These are phyloP conservation scores for Pelargonium cotyledonis DNA, from an alignment of 441 rosid genomes.

Conservation along the genomic window DNA sequence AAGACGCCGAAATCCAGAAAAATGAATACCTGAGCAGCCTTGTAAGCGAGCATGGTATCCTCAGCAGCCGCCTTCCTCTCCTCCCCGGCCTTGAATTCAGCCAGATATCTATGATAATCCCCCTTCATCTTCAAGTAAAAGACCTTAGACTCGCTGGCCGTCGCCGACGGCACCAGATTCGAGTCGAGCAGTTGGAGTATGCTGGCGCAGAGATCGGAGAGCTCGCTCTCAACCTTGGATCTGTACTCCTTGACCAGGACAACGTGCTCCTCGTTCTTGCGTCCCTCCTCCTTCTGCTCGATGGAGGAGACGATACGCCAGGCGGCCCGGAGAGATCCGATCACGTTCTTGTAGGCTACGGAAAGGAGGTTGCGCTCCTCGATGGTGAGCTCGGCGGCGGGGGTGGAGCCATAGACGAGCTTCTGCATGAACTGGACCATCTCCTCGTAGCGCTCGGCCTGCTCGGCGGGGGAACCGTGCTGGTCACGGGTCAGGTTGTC, in stretches of 20 bases:
- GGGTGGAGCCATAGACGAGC: slow-evolving; percentile 61
- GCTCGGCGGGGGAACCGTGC: slow-evolving; percentile 79
- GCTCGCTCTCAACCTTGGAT: slow-evolving; percentile 79
- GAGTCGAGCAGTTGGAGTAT: slow-evolving; percentile 56
- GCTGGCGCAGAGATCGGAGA: slow-evolving; percentile 64
- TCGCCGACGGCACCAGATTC: slow-evolving; percentile 69
- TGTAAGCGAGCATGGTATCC: slow-evolving; percentile 78
- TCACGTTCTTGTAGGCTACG: slow-evolving; percentile 86
- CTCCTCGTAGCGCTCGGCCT: slow-evolving; percentile 85
- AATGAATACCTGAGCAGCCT: slow-evolving; percentile 63
- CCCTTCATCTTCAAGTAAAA: slow-evolving; percentile 93
- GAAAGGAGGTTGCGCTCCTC: slow-evolving; percentile 89
- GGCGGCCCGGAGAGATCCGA: slow-evolving; percentile 85
- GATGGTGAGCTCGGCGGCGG: slow-evolving; percentile 70
- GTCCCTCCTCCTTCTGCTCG: slow-evolving; percentile 67
- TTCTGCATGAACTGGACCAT: slow-evolving; percentile 83
- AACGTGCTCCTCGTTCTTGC: slow-evolving; percentile 85
- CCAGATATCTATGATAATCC: slow-evolving; percentile 75
- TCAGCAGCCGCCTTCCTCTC: slow-evolving; percentile 80
- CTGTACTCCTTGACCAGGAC: slow-evolving; percentile 79
- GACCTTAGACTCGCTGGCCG: slow-evolving; percentile 71
- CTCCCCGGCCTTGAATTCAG: slow-evolving; percentile 73
- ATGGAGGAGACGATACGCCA: slow-evolving; percentile 86
- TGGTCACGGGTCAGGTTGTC: slow-evolving; percentile 65
- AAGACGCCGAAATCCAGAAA: not conserved